Evolutionary conservation across 371 early-diverging fungal species (phyloP), one percentile per base, ranked within the genome.

Genomic region (Mortierella sp.): DNA sequence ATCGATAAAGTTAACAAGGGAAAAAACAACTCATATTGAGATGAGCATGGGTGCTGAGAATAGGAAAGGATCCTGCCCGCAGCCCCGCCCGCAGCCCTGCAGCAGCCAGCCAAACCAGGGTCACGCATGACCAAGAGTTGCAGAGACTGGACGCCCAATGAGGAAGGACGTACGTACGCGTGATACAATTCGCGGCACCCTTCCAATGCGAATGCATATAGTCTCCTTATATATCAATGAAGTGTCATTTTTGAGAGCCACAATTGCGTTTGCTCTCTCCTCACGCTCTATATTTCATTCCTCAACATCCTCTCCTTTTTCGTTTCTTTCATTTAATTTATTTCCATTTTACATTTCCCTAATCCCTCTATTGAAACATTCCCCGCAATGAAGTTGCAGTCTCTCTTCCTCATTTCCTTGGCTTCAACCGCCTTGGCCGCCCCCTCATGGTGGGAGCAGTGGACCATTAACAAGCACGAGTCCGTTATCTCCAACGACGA

Each of bases 371-470:
- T 37, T 10, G 18, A 62, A 43, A 16, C 18, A 43, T 18, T 43
- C 11, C 45, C 16, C 11, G 11, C 57, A 40, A 72, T 81, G 66
- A 81, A 81, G 58, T 68, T 76, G 22, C 76, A 72, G 58, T 76
- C 83, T 1, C 69, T 81, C 55, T 35, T 69, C 57, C 72, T 81
- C 61, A 54, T 81, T 37, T 81, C 83, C n/a, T 61, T 81, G 58
- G 83, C 73, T 39, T 73, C 77, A 20, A 60, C 55, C n/a, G 73
- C 83, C 32, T 32, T 81, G 64, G 83, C 83, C n/a, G 76, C 83
- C 20, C 83, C 83, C 35, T 68, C 76, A n/a, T 76, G 76, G 83
- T 76, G 73, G 76, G 73, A 81, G 64, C 83, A 81, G 57, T 76
- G 73, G 73, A 66, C 83, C 8, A 52, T 81, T 12, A 30, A 61